Evolutionary conservation across 768 basidiomycete genomes (phyloP), one percentile per base, ranked within the genome.

Genomic region (Antrodiella citrinella): DNA sequence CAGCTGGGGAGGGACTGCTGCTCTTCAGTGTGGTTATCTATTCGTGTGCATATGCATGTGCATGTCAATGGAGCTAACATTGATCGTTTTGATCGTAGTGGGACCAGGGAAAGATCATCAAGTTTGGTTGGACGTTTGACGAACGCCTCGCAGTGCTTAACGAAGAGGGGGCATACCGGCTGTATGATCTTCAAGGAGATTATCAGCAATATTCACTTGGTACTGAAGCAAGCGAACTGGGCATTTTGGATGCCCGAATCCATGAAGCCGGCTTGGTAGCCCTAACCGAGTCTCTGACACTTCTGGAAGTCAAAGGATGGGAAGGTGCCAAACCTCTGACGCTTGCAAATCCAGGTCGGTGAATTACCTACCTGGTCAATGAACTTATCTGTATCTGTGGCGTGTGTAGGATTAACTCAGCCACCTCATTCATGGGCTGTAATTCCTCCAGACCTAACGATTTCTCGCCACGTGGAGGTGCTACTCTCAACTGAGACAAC

Each of bases 271-370:
- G 95, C 0, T 65, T 98, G 30, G 91, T 98, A 22, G 91, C 87
- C 10, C 59, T 96, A 59, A 88, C 90, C 0, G 82, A 82, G 3
- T 78, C 81, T 7, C 64, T 95, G 57, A 75, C 77, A 4, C 70
- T 95, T 43, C 61, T 95, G 47, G 93, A 98, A 62, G 83, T 95
- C 49, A 88, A 88, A 64, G 90, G 84, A 2, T 95, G 92, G 91
- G 79, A 81, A 40, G 92, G 91, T 12, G 78, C 70, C 4, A 77
- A 86, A 51, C 83, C 90, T 1, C 66, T 88, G 47, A 73, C 78
- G 1, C 65, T 95, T 44, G 85, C 88, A 20, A 82, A 77, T 62
- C 78, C 87, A 59, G 81, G 92, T 90, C 59, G 58, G 81, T 70
- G 45, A n/a, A 19, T n/a, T 15, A 9, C 45, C 40, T 43, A 47